These are phyloP conservation scores for Tricholoma matsutake DNA, from an alignment of 768 basidiomycete species.

Conservation along the genomic window DNA sequence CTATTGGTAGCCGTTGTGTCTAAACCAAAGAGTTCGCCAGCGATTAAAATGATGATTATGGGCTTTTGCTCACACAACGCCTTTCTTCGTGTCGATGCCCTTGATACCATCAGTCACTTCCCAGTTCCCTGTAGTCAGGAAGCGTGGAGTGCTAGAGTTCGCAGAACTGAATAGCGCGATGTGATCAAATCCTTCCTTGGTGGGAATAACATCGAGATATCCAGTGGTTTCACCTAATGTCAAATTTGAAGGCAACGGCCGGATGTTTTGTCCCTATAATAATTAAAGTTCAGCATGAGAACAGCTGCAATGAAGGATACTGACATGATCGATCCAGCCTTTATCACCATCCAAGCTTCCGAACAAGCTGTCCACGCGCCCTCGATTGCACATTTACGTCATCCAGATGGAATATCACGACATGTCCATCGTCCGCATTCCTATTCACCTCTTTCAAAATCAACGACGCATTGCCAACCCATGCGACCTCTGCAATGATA, in stretches of 20 bases:
- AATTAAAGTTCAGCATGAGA: slow-evolving; percentile 1
- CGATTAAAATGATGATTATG: slow-evolving; percentile 6
- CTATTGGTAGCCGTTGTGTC: slow-evolving; percentile 21
- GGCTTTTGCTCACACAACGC: slow-evolving; percentile 66
- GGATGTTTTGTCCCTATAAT: slow-evolving; percentile 58
- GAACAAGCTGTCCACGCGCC: slow-evolving; percentile 53
- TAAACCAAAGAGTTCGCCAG: slow-evolving; percentile 29
- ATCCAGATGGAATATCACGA: slow-evolving; percentile 69
- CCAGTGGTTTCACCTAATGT: slow-evolving; percentile 47
- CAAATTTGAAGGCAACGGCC: slow-evolving; percentile 48
- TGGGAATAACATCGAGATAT: slow-evolving; percentile 91
- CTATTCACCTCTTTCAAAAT: slow-evolving; percentile 87
- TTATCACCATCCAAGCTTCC: slow-evolving; percentile 86
- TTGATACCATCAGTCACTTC: slow-evolving; percentile 79
- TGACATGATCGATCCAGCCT: slow-evolving; percentile 91
- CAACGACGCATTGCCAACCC: slow-evolving; percentile 75
- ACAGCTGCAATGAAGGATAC: background rate
- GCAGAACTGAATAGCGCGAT: slow-evolving; percentile 89
- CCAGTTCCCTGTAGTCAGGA: slow-evolving; percentile 87
- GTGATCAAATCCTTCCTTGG: slow-evolving; percentile 80
- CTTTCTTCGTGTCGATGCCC: slow-evolving; percentile 64
- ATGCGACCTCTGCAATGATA: slow-evolving; percentile 78
- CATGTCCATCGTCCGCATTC: slow-evolving; percentile 75
- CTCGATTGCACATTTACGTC: slow-evolving; percentile 22
- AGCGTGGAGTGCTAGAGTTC: slow-evolving; percentile 63